Base-by-base conservation (phyloP, 805 yeast genomes). In the Hemisphaericaspora nanyangensis region DNA sequence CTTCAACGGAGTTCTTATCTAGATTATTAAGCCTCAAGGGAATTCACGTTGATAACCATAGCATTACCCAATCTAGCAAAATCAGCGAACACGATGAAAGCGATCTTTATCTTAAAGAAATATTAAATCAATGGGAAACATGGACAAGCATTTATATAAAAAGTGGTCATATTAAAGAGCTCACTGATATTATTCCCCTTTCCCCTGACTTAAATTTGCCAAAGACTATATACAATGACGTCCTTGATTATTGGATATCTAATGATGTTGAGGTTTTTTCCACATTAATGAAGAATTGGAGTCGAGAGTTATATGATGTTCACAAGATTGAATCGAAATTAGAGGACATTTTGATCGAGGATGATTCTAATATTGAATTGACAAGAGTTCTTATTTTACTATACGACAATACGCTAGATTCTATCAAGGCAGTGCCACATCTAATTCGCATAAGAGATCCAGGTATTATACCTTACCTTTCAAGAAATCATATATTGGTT, bases 381-480 rank as follows among this genome's bases (percentile, higher is more conserved):
- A 60, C 84, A 38, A 54, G 65, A 25, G 58, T 68, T 29, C 56
- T 80, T 18, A 70, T 80, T 20, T 62, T 72, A 8, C 50, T 88
- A 7, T 82, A 82, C 49, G 61, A 82, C 8, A 68, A 72, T 36
- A 61, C 78, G 0, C 73, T 75, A 24, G 82, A 81, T 31, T 83
- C 83, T 2, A 62, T 65, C 2, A 68, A 70, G 25, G 90, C 96
- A 2, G 78, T 84, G 6, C 69, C 69, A 0, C 89, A 83, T 52
- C 64, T 86, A 47, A 68, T 86, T 11, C 56, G 56, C 13, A 58
- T 83, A 19, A 66, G 72, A 45, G 89, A 85, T 54, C 54, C 67
- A 0, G 50, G 72, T 12, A 73, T 80, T 0, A 54, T 90, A 31
- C 68, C 72, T 28, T 75, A 87, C 39, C 63, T 89, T 35, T 65